Evolutionary conservation across 495 filamentous ascomycete species (phyloP).

Genomic region (Penicillium malachiteum): DNA sequence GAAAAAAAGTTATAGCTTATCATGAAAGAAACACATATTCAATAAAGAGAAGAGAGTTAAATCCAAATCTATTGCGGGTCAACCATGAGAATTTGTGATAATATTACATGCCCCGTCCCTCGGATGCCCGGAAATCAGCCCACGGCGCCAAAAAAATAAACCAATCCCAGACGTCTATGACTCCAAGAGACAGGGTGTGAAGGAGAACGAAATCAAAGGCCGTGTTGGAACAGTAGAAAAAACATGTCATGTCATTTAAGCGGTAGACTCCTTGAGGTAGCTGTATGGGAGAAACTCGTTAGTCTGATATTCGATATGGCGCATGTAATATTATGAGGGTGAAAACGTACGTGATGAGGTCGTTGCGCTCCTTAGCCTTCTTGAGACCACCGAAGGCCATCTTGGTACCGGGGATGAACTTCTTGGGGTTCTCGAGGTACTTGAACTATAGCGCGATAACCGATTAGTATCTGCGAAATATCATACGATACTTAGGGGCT

Average conservation of each 20-base stretch:
- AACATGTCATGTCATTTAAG: conserved; percentile 46
- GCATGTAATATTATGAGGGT: background rate
- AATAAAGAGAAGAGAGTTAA: conserved; percentile 11
- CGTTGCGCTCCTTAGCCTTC: conserved; percentile 99
- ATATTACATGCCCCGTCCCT: conserved; percentile 44
- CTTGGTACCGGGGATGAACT: conserved; percentile 99
- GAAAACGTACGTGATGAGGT: conserved; percentile 88
- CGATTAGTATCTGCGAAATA: conserved; percentile 12
- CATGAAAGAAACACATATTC: background rate
- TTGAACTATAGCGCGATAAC: conserved; percentile 55
- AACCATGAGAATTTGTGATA: conserved; percentile 33
- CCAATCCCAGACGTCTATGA: conserved; percentile 25
- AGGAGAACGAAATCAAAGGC: conserved; percentile 21
- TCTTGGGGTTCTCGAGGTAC: conserved; percentile 92
- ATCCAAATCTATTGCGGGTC: conserved; percentile 32
- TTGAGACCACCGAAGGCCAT: conserved; percentile 99
- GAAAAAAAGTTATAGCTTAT: background rate
- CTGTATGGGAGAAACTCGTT: conserved; percentile 32
- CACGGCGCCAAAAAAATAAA: conserved; percentile 22
- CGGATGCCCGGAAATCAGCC: conserved; percentile 26
- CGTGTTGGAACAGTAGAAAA: conserved; percentile 11
- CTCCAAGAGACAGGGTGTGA: conserved; percentile 24
- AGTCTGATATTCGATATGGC: background rate
- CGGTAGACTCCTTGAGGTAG: conserved; percentile 64
- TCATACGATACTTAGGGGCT: background rate